These are phyloP conservation scores for Phytopythium helicoides DNA, from an alignment of 352 stramenopile genomes.

Conservation along the genomic window DNA sequence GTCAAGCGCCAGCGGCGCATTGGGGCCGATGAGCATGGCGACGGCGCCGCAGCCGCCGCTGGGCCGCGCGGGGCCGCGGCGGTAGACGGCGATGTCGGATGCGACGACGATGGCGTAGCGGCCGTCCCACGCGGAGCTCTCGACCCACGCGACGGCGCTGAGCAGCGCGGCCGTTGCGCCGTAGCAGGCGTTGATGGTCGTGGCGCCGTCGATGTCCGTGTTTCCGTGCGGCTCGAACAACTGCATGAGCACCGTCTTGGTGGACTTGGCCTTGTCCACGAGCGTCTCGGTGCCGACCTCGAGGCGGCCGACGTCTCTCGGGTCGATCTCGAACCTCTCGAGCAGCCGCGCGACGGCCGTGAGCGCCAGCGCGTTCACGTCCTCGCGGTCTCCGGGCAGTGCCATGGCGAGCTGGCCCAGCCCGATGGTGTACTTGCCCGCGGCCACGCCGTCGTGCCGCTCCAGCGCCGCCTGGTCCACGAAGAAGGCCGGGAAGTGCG, in stretches of 20 bases:
- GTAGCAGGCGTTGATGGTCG: slow-evolving; percentile 97
- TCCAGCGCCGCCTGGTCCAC: slow-evolving; percentile 95
- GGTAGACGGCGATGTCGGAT: slow-evolving; percentile 97
- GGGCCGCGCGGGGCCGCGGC: slow-evolving; percentile 83
- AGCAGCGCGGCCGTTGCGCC: slow-evolving; percentile 96
- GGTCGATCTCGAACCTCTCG: slow-evolving; percentile 44
- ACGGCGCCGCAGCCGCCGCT: slow-evolving; percentile 93
- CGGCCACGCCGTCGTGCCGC: slow-evolving; percentile 79
- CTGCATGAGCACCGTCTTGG: slow-evolving; percentile 80
- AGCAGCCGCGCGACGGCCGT: slow-evolving; percentile 54
- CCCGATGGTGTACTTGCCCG: slow-evolving; percentile 70
- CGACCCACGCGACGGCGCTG: slow-evolving; percentile 96
- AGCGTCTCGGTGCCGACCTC: slow-evolving; percentile 98
- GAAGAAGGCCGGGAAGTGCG: slow-evolving; percentile 95
- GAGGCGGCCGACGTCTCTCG: slow-evolving; percentile 88
- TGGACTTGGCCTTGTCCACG: slow-evolving; percentile 85
- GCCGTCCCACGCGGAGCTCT: slow-evolving; percentile 92
- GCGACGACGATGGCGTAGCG: slow-evolving; percentile 95
- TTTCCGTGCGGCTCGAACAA: slow-evolving; percentile 59
- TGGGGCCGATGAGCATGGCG: slow-evolving; percentile 94
- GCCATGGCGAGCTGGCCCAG: slow-evolving; percentile 61
- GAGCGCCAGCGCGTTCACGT: slow-evolving; percentile 71
- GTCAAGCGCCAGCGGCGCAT: slow-evolving; percentile 94
- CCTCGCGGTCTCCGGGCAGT: slow-evolving; percentile 68
- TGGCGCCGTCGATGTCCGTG: slow-evolving; percentile 83